Evolutionary conservation across 1,284 basidiomycete species (phyloP).

Genomic region (Cryptococcus wingfieldii): DNA sequence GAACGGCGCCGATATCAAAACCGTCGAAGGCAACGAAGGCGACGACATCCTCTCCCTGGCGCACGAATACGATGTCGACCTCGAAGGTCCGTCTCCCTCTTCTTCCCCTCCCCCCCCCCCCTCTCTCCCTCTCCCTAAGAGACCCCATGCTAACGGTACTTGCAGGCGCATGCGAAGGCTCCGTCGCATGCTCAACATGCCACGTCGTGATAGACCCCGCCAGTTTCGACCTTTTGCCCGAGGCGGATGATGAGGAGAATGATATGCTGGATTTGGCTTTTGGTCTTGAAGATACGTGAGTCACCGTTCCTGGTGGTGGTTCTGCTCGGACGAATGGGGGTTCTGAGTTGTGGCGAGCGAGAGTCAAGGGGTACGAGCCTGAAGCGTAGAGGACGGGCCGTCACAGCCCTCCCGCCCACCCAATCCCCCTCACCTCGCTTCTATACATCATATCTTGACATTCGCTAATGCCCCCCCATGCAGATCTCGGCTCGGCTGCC

Average conservation of each 20-base stretch:
- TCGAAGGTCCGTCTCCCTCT: constrained; percentile 79
- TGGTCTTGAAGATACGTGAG: constrained; percentile 88
- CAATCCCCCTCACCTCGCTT: background rate
- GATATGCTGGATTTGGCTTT: constrained; percentile 99
- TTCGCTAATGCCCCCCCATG: background rate
- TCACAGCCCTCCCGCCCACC: no score
- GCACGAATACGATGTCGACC: constrained; percentile 92
- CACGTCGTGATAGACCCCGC: constrained; percentile 85
- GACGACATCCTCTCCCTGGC: constrained; percentile 88
- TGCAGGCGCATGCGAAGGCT: constrained; percentile 90
- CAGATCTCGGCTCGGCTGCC: constrained; percentile 62
- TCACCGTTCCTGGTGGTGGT: constrained; percentile 7
- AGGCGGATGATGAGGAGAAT: constrained; percentile 95
- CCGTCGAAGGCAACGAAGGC: constrained; percentile 86
- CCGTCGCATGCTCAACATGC: constrained; percentile 95
- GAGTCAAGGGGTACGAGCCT: no score
- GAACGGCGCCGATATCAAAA: constrained; percentile 76
- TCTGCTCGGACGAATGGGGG: no score
- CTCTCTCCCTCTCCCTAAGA: background rate
- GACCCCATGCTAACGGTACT: background rate
- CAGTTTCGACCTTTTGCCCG: constrained; percentile 77
- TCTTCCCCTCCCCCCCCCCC: background rate
- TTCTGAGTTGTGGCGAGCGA: no score
- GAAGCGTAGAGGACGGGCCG: no score
- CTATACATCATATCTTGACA: background rate